phyloP scores from a whole-genome alignment of 345 rosid genomes.

The Carallia brachiata region DNA sequence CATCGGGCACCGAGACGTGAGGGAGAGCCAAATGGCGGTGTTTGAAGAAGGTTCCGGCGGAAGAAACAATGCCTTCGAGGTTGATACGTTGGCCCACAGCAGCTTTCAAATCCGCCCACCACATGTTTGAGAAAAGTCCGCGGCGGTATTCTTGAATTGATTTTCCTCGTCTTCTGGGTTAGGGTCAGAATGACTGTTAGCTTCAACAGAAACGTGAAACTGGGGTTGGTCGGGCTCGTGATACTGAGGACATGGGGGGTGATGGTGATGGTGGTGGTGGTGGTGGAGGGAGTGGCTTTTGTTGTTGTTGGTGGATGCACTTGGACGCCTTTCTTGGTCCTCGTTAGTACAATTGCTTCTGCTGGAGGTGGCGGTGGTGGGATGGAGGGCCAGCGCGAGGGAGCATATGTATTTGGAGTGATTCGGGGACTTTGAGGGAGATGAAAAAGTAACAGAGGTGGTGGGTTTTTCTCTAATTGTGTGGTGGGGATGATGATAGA shows the following conservation, averaged over 20 bases:
- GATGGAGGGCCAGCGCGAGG: slow-evolving; percentile 22
- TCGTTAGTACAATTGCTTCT: slow-evolving; percentile 38
- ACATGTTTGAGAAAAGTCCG: slow-evolving; percentile 67
- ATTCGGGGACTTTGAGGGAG: slow-evolving; percentile 25
- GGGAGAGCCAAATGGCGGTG: slow-evolving; percentile 78
- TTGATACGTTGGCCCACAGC: slow-evolving; percentile 88
- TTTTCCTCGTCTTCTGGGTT: slow-evolving; percentile 27
- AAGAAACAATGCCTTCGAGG: slow-evolving; percentile 74
- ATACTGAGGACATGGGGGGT: too few relatives aligned
- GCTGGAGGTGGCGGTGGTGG: slow-evolving; percentile 7
- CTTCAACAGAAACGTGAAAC: too few relatives aligned
- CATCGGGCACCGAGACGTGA: slow-evolving; percentile 68
- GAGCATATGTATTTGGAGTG: slow-evolving; percentile 16
- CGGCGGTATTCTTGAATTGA: neutral
- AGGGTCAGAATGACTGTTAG: slow-evolving; percentile 19
- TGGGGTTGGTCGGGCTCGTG: too few relatives aligned
- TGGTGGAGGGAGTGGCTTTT: neutral
- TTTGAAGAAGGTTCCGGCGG: slow-evolving; percentile 48
- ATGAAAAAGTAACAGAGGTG: slow-evolving; percentile 27
- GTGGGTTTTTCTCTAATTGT: neutral
- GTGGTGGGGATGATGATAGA: slow-evolving; percentile 21
- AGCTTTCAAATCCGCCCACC: slow-evolving; percentile 92
- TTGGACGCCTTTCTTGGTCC: slow-evolving; percentile 6
- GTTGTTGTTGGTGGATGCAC: neutral
- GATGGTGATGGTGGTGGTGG: neutral